Conservation (phyloP, 2,329 filamentous ascomycete genomes). For the Xylariaceae sp. region DNA sequence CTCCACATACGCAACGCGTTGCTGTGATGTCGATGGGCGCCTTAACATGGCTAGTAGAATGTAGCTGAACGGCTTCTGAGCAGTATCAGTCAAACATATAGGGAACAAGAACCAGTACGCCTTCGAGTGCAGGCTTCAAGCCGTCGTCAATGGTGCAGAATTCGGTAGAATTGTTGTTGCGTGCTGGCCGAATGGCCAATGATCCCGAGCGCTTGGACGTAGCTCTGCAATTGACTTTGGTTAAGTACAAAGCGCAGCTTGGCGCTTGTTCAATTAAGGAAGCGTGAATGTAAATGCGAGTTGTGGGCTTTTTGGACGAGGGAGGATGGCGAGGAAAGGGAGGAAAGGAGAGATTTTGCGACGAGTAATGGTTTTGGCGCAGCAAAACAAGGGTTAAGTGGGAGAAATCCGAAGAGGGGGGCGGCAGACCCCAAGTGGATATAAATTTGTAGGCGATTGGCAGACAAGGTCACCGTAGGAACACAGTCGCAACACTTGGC, state of each 20-base stretch:
- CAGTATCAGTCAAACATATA: constrained; percentile 22
- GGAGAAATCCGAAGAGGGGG: constrained; percentile 10
- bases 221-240: constrained; percentile 11
- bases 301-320: not conserved
- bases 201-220: constrained; percentile 2
- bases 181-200: constrained; percentile 6
- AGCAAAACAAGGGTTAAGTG: constrained; percentile 11
- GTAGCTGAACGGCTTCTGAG: constrained; percentile 9
- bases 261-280: not conserved
- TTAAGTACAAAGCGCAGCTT: constrained; percentile 7
- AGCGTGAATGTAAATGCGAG: not conserved
- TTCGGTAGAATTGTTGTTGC: not conserved
- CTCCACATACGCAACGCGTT: constrained; percentile 42
- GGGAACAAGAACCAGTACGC: constrained; percentile 11
- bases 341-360: constrained; percentile 1
- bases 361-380: constrained; percentile 3
- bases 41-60: constrained; percentile 38
- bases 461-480: constrained; percentile 21
- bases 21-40: constrained; percentile 33
- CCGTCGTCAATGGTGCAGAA: not conserved
- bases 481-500: constrained; percentile 21
- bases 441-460: constrained; percentile 12
- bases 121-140: constrained; percentile 14
- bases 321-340: not conserved
- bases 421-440: constrained; percentile 9